phyloP scores from a whole-genome alignment of 331 rosid genomes.

The Spiraea crenata region DNA sequence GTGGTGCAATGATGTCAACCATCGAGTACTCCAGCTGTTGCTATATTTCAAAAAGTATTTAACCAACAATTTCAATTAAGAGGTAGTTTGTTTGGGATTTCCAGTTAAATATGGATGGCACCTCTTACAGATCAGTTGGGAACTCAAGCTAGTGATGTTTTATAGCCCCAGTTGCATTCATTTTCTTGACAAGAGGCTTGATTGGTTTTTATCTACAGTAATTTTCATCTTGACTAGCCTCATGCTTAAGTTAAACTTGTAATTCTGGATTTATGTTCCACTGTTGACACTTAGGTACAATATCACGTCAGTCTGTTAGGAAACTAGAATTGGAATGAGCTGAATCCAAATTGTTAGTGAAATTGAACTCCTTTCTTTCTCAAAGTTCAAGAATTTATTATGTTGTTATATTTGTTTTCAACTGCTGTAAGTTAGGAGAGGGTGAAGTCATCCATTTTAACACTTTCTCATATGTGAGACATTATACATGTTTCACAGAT shows the following conservation, averaged over 20 bases:
- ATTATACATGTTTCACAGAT: background rate
- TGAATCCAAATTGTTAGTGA: background rate
- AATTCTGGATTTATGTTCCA: background rate
- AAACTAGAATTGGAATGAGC: background rate
- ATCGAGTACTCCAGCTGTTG: background rate
- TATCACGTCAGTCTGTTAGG: background rate
- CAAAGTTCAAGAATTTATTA: background rate
- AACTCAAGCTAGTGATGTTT: background rate
- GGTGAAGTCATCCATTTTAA: background rate
- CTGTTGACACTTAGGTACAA: background rate
- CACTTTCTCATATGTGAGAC: background rate
- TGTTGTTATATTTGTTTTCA: background rate
- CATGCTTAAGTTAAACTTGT: background rate
- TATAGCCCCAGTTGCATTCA: background rate
- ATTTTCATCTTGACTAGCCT: background rate
- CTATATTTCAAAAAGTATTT: background rate
- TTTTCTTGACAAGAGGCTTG: slow-evolving; percentile 2
- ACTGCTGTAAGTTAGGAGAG: background rate
- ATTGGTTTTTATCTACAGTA: background rate
- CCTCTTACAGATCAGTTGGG: slow-evolving; percentile 3
- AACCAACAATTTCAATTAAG: background rate
- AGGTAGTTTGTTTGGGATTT: background rate
- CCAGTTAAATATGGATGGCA: background rate
- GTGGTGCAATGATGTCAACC: background rate
- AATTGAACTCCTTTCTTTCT: background rate